These are phyloP conservation scores for Aspergillus kassunensis DNA, from an alignment of 495 filamentous ascomycete species.

Conservation along the genomic window DNA sequence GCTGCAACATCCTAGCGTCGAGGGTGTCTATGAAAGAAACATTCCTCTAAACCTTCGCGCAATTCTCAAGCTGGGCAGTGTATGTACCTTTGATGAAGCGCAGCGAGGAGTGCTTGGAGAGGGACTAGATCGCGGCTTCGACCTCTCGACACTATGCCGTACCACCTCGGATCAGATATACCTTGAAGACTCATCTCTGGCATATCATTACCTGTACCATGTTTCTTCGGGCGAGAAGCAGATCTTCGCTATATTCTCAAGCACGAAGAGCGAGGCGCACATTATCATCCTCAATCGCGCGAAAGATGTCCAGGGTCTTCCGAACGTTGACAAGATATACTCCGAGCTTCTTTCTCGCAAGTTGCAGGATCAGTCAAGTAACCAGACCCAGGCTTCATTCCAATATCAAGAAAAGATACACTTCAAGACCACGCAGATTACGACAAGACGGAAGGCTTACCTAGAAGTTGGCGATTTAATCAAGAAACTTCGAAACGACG, in stretches of 20 bases:
- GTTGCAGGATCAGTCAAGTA: slow-evolving; percentile 60
- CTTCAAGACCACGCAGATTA: slow-evolving; percentile 84
- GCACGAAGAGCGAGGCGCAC: slow-evolving; percentile 71
- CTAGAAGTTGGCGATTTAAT: slow-evolving; percentile 79
- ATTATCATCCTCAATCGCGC: slow-evolving; percentile 78
- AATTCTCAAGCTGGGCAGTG: slow-evolving; percentile 80
- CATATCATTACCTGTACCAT: slow-evolving; percentile 89
- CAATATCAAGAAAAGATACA: slow-evolving; percentile 81
- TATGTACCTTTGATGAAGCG: slow-evolving; percentile 91
- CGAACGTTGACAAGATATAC: slow-evolving; percentile 90
- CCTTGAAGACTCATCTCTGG: slow-evolving; percentile 60
- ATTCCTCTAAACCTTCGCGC: slow-evolving; percentile 80
- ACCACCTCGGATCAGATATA: slow-evolving; percentile 67
- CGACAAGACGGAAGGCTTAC: slow-evolving; percentile 80
- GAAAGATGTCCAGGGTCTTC: slow-evolving; percentile 74
- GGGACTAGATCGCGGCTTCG: slow-evolving; percentile 90
- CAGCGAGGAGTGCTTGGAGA: slow-evolving; percentile 89
- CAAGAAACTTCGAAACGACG: slow-evolving; percentile 84
- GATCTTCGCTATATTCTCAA: slow-evolving; percentile 91
- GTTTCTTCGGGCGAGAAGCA: slow-evolving; percentile 85
- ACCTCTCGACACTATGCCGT: slow-evolving; percentile 69
- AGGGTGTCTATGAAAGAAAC: slow-evolving; percentile 94
- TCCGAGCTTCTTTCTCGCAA: slow-evolving; percentile 64
- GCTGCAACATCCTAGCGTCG: slow-evolving; percentile 89
- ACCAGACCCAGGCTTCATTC: slow-evolving; percentile 73